phyloP scores from a whole-genome alignment of 306 rosid genomes.

The Dryas alaskensis region DNA sequence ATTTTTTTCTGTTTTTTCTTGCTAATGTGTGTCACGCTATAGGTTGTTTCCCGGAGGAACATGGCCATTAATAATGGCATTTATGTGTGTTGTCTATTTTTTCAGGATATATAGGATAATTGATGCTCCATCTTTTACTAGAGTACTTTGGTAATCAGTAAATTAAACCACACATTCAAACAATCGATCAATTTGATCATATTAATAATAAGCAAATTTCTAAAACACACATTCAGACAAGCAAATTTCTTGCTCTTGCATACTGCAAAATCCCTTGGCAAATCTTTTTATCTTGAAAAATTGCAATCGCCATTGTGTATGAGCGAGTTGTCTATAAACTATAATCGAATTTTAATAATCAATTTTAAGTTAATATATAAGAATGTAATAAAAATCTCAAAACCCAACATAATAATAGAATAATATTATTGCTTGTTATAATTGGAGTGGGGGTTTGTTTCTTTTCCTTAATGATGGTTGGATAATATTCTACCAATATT shows the following conservation, averaged over 20 bases:
- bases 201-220: too few species aligned
- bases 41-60: too few species aligned
- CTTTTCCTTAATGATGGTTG: not conserved
- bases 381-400: too few species aligned
- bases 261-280: too few species aligned
- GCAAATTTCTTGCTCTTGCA: not conserved
- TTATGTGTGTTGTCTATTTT: not conserved
- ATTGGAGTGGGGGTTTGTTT: not conserved
- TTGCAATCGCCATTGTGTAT: too few species aligned
- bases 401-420: not conserved
- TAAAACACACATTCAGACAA: not conserved
- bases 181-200: too few species aligned
- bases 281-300: too few species aligned
- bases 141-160: too few species aligned
- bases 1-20: not conserved
- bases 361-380: not conserved
- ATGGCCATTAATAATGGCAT: not conserved
- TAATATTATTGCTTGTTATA: not conserved
- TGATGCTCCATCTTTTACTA: too few species aligned
- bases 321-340: too few species aligned
- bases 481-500: not conserved
- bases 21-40: not conserved
- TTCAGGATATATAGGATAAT: not conserved
- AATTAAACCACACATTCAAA: too few species aligned
- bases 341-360: not conserved